Conservation (phyloP, 441 rosid species). For the Syzygium syzygioides region DNA sequence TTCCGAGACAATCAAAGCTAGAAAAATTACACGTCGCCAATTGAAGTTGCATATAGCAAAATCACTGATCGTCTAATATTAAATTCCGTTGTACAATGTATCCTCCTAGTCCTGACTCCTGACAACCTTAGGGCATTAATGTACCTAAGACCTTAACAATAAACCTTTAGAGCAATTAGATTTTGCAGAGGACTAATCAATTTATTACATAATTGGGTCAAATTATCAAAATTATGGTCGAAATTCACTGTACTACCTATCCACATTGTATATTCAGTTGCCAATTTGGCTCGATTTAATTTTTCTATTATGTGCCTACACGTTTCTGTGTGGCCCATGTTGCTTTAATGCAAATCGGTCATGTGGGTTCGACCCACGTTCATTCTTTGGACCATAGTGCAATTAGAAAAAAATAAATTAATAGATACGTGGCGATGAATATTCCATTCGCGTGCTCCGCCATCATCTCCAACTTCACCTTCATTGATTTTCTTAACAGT, state of each 20-base stretch:
- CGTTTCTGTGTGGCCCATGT: background rate
- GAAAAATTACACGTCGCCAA: background rate
- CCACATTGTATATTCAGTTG: background rate
- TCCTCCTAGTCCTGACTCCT: background rate
- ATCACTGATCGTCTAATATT: background rate
- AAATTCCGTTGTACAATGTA: background rate
- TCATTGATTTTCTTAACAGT: background rate
- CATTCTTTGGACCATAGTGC: background rate
- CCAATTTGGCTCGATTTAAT: background rate
- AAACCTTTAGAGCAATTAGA: background rate
- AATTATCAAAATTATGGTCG: background rate
- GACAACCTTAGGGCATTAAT: background rate
- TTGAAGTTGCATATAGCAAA: background rate
- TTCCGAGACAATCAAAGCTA: background rate
- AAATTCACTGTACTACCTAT: background rate
- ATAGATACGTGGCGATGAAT: background rate
- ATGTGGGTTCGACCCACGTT: background rate
- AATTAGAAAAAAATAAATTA: background rate
- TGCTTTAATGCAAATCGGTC: background rate
- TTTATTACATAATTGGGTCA: background rate
- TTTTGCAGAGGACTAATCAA: background rate
- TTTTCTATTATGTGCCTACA: background rate
- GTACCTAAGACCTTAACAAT: background rate
- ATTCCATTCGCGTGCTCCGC: background rate
- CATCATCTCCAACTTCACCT: background rate